Evolutionary conservation across 2,329 filamentous ascomycete species (phyloP), one percentile per base, ranked within the genome.

Genomic region (Graphilbum sp.): DNA sequence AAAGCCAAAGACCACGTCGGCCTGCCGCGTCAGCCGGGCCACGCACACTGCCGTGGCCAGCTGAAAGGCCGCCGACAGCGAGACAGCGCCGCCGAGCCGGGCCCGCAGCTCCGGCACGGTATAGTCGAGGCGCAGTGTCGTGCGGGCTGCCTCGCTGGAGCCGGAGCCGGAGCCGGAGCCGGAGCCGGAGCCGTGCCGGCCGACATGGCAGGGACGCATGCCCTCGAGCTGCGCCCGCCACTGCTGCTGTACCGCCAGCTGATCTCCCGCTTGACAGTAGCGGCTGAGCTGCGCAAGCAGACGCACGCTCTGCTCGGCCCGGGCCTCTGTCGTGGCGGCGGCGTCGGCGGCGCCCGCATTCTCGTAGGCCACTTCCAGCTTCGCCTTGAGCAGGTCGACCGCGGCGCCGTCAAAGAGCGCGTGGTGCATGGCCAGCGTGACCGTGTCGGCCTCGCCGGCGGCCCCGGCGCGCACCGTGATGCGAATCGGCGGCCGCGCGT

Each of bases 401-500:
- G 47, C 45, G 1, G 39, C 36, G 10, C 46, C 48, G 25, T 50
- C 48, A 23, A 42, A 50, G 13, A 50, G 36, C 4, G 47, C 47
- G 24, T 50, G 48, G 25, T 50, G 48, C 6, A 49, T 41, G 30
- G 38, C 43, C 27, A 50, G 25, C 4, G 46, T 43, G 2, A 47
- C 46, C 10, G 12, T 25, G 23, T 12, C 23, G 12, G 7, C 23
- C 23, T 25, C 23, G 12, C 12, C 23, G 7, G 12, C 23, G 12
- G 33, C 20, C 11, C 35, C 30, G 21, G 10, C 21, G 2, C 15
- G 16, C 13, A 33, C 13, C 17, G 29, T 21, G 5, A 38, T 19
- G 5, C 36, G 36, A 19, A 38, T 19, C 3, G 36, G 36, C 16
- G 36, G 36, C 6, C 21, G 30, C 3, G n/a, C 6, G 30, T 19